Base-by-base conservation (phyloP, 169 alveolate genomes). In the Blepharisma undulans region DNA sequence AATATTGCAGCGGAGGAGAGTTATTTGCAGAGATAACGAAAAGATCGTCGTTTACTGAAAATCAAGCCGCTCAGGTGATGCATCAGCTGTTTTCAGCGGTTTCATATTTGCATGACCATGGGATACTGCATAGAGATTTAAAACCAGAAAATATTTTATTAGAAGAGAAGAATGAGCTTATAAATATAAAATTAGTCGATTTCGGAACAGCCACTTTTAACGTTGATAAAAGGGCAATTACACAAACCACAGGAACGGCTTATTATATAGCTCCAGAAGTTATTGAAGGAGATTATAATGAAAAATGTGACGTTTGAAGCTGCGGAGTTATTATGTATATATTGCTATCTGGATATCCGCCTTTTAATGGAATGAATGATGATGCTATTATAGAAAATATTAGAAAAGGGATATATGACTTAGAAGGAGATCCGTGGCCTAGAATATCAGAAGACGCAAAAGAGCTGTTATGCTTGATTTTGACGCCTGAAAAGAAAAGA, bases 381-480 rank as follows among this genome's bases (percentile, higher is more conserved):
- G 84, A 61, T 22, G 72, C 3, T 16, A 86, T 86, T 86, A 22
- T 86, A 5, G 22, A 22, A 19, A 86, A 8, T 29, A 48, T 86
- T 16, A 86, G 32, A 48, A 72, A 60, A 32, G 94, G 96, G 30
- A 91, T 94, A 80, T 95, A 90, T 88, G 95, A 92, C 32, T 97
- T 96, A 84, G 97, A 95, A 19, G 87, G 94, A 60, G 98, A 97
- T 5, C 98, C 96, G 87, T 97, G 98, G 98, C 94, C 89, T 86
- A 93, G 97, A 32, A 78, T 95, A 18, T 92, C 97, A 8, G 22
- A 81, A 1, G 96, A 96, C 81, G 95, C 90, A 0, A 90, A 88
- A 79, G 96, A 95, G 89, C 89, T 96, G 27, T 94, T 96, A 21
- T 84, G 82, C 14, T 91, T 89, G 34, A 87, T 95, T 27, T 88